phyloP scores from a whole-genome alignment of 371 early-diverging fungal genomes.

The Actinomucor elegans region DNA sequence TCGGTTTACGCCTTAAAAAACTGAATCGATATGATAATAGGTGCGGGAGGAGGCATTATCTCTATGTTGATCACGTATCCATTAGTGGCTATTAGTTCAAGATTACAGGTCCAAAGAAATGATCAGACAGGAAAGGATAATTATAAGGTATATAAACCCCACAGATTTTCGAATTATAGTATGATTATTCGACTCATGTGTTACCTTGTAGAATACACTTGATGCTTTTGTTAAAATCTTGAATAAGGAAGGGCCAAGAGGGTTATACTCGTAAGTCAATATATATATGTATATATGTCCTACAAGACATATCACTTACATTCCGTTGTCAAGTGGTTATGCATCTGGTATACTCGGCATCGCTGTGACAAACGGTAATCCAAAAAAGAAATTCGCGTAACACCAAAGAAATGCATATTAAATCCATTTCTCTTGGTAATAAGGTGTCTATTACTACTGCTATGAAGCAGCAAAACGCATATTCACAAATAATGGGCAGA shows the following conservation, averaged over 20 bases:
- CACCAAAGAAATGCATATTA: no score
- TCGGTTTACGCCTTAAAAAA: neutral
- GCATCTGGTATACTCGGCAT: constrained; percentile 95
- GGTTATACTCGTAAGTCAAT: constrained; percentile 81
- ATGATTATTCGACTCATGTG: neutral
- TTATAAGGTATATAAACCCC: constrained; percentile 48
- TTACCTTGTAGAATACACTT: constrained; percentile 60
- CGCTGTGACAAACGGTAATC: constrained; percentile 84
- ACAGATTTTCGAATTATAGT: neutral
- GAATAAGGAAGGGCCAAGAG: constrained; percentile 79
- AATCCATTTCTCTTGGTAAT: no score
- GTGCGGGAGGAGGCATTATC: constrained; percentile 91
- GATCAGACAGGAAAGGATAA: constrained; percentile 45
- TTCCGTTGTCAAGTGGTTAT: constrained; percentile 65
- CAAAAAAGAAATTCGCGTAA: neutral
- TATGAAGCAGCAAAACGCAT: constrained; percentile 81
- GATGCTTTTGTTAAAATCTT: constrained; percentile 85
- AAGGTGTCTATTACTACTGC: constrained; percentile 86
- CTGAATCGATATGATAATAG: constrained; percentile 31
- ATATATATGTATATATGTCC: neutral
- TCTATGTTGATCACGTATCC: constrained; percentile 92
- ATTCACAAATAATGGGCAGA: constrained; percentile 1
- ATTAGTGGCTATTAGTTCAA: constrained; percentile 82
- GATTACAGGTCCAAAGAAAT: constrained; percentile 80
- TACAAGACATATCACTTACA: neutral